These are phyloP conservation scores for Fusarium marasasianum DNA, from an alignment of 2,329 filamentous ascomycete species.

Conservation along the genomic window DNA sequence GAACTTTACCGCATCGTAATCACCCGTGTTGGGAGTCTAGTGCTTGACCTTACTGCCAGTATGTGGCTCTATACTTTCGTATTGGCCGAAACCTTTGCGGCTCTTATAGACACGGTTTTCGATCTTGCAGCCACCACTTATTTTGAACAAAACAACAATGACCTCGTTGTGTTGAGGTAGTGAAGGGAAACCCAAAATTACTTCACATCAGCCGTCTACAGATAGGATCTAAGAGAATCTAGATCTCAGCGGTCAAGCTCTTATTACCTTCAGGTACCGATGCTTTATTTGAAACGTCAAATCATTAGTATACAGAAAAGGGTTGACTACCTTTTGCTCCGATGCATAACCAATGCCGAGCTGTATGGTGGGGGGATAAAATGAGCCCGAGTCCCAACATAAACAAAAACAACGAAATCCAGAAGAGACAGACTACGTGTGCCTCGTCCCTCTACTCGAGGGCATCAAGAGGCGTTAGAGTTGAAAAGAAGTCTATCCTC, in stretches of 20 bases:
- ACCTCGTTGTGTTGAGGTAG: not conserved
- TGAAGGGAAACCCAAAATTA: too few species aligned
- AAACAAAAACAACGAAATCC: not conserved
- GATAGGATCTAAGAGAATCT: too few species aligned
- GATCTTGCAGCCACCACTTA: too few species aligned
- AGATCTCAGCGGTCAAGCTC: not conserved
- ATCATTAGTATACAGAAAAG: too few species aligned
- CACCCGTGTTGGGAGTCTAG: not conserved
- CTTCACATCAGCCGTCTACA: not conserved
- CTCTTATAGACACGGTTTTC: not conserved
- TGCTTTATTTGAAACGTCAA: rapidly evolving
- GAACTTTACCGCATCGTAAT: not conserved
- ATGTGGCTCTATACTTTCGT: not conserved
- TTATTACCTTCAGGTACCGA: not conserved
- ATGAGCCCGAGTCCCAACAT: not conserved
- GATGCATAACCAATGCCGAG: too few species aligned
- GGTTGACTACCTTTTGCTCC: not conserved
- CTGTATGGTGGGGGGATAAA: not conserved
- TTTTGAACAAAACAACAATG: too few species aligned
- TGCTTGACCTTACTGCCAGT: not conserved
- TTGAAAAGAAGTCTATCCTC: not conserved
- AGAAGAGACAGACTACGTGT: too few species aligned
- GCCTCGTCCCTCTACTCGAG: too few species aligned
- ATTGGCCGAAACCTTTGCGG: too few species aligned
- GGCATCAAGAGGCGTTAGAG: not conserved